Base-by-base conservation (phyloP, 2,329 filamentous ascomycete species). In the Cordyceps tenuipes region DNA sequence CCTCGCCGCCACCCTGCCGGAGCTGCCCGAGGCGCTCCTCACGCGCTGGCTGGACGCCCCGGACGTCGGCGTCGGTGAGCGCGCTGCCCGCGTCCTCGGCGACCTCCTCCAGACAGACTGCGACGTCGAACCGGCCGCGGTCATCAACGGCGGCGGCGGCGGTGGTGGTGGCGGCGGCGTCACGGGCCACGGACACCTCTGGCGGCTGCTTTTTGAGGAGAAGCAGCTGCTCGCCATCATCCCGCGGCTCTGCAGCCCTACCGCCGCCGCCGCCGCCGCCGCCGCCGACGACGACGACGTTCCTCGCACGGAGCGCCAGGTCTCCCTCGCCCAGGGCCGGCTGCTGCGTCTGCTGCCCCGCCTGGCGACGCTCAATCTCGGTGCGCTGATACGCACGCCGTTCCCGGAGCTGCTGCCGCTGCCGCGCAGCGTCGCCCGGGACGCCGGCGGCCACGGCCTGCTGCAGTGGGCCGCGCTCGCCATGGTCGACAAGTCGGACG, bases 91-190 rank as follows among this genome's bases (percentile, higher is more conserved):
- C 55, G 76, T 81, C 2, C 68, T 87, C 3, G 77, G 78, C 1
- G 78, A 82, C 63, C 67, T 86, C 41, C 74, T 86, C 4, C 78
- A 83, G 54, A 72, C 78, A 7, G 83, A 86, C 68, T 83, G 79
- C 63, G 19, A 70, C 69, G 48, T 34, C 15, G 21, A n/a, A n/a
- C n/a, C n/a, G n/a, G n/a, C n/a, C n/a, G n/a, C n/a, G n/a, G n/a
- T n/a, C n/a, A n/a, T n/a, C n/a, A n/a, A n/a, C n/a, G n/a, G n/a
- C n/a, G n/a, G n/a, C n/a, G n/a, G n/a, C n/a, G n/a, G n/a, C n/a
- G n/a, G n/a, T n/a, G n/a, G n/a, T n/a, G n/a, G n/a, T n/a, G n/a
- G n/a, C n/a, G n/a, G n/a, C n/a, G n/a, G n/a, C n/a, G n/a, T n/a
- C n/a, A n/a, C n/a, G 34, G 83, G 82, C 0, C 77, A 82, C 59